Base-by-base conservation (phyloP, 345 rosid genomes). In the Aurinia saxatilis region DNA sequence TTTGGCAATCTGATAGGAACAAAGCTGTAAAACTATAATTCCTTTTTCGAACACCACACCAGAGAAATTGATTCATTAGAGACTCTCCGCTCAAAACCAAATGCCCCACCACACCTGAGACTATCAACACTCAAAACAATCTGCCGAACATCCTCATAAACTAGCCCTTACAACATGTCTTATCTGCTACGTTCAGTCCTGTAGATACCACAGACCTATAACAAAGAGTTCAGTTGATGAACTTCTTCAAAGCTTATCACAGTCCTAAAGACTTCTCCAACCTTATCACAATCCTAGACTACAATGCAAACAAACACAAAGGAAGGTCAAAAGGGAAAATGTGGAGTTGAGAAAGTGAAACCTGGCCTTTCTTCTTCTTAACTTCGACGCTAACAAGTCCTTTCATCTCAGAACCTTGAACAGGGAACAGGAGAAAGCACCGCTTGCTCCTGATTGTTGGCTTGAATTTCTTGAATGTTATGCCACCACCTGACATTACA, bases 291-390 rank as follows among this genome's bases (percentile, higher is more conserved):
- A 27, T 36, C 21, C 19, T 39, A 13, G 29, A 23, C n/a, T 25
- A 68, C 21, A 60, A 25, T 6, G 23, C 16, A 13, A 36, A 11
- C 30, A 46, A 36, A 35, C 16, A 36, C 39, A 66, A 12, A 17
- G 53, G 37, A 34, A 14, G 18, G 46, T 19, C 34, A 17, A 44
- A 51, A 18, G 46, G 21, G 4, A 4, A 45, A 34, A 6, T 66
- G 34, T 9, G 41, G 41, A 57, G 58, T 49, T 57, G 36, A 57
- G 44, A 39, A 67, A 38, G 36, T 57, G 33, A 75, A 72, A 87
- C 98, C 98, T 87, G 82, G 73, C 93, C 98, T 40, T 82, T 84
- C 65, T 84, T 91, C 80, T 87, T 90, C 86, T 87, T 90, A 59
- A 87, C 90, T 80, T 79, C 91, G 38, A 87, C 84, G 25, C 97